Evolutionary conservation across 2,329 filamentous ascomycete species (phyloP).

Genomic region (Dactylellina haptotyla): DNA sequence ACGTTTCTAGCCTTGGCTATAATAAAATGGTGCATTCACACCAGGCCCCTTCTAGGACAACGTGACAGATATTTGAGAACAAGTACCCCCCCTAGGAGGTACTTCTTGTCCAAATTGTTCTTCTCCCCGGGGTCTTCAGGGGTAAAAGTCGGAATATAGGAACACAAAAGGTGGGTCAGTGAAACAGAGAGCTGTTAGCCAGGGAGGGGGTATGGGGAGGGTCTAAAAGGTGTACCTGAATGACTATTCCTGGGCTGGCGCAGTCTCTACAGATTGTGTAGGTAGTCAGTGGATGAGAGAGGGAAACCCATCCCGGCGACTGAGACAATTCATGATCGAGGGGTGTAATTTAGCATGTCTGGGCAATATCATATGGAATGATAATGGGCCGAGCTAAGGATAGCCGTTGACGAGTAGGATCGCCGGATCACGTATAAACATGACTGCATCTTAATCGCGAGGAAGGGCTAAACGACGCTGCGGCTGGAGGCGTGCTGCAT

Average conservation of each 20-base stretch:
- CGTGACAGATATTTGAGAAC: constrained; percentile 19
- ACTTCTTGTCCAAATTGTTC: constrained; percentile 19
- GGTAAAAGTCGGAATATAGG: constrained; percentile 3
- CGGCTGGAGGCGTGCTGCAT: constrained; percentile 40
- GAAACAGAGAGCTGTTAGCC: constrained; percentile 4
- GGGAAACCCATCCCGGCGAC: constrained; percentile 31
- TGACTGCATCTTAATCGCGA: constrained; percentile 38
- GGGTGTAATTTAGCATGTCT: constrained; percentile 11
- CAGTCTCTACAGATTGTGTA: constrained; percentile 27
- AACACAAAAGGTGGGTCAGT: constrained; percentile 2
- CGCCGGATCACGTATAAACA: constrained; percentile 16
- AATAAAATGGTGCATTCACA: neutral
- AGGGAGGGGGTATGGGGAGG: neutral
- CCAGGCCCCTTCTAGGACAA: constrained; percentile 16
- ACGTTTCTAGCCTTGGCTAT: constrained; percentile 30
- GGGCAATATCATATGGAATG: constrained; percentile 8
- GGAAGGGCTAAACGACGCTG: constrained; percentile 23
- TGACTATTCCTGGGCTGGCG: constrained; percentile 53
- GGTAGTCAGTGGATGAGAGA: neutral
- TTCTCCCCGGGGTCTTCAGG: constrained; percentile 16
- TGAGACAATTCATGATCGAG: constrained; percentile 11
- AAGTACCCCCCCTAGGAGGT: constrained; percentile 42
- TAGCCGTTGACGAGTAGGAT: constrained; percentile 28
- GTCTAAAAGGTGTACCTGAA: constrained; percentile 48
- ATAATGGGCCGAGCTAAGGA: constrained; percentile 14